Evolutionary conservation across 805 yeast species (phyloP).

Genomic region (Candida pseudofarinosa): DNA sequence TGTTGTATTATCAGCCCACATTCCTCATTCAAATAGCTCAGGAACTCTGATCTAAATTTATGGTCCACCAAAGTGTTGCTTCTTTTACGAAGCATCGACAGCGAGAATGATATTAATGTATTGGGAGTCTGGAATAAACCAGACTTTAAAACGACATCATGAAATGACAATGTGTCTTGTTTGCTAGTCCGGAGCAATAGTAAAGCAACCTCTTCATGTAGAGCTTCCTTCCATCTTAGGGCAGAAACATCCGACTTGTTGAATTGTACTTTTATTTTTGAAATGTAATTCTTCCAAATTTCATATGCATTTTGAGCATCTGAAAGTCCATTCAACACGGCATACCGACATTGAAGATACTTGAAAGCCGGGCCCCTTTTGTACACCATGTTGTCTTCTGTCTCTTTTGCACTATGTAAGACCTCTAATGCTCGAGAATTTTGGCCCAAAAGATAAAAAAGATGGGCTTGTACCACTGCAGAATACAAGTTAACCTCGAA

Average conservation of each 20-base stretch:
- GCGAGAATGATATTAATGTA: background rate
- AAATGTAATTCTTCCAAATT: constrained; percentile 29
- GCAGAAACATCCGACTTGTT: constrained; percentile 30
- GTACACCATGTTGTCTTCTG: constrained; percentile 1
- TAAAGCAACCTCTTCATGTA: constrained; percentile 18
- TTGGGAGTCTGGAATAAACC: background rate
- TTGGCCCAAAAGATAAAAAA: constrained; percentile 19
- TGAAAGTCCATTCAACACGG: constrained; percentile 27
- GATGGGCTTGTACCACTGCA: constrained; percentile 30
- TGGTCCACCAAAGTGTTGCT: constrained; percentile 11
- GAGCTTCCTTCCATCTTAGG: constrained; percentile 29
- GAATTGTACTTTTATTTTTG: constrained; percentile 17
- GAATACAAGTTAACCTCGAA: constrained; percentile 31
- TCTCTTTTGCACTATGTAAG: constrained; percentile 1
- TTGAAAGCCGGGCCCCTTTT: constrained; percentile 21
- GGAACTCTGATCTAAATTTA: constrained; percentile 23
- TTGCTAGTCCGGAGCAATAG: constrained; percentile 10
- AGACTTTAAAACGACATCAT: constrained; percentile 5
- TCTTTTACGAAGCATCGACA: background rate
- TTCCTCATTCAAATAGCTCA: constrained; percentile 17
- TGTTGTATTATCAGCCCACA: constrained; percentile 14
- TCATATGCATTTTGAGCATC: constrained; percentile 12
- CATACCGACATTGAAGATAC: constrained; percentile 30
- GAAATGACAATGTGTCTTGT: constrained; percentile 13
- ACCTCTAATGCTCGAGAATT: constrained; percentile 20